Conservation (phyloP, 306 rosid genomes). For the Vicia villosa region DNA sequence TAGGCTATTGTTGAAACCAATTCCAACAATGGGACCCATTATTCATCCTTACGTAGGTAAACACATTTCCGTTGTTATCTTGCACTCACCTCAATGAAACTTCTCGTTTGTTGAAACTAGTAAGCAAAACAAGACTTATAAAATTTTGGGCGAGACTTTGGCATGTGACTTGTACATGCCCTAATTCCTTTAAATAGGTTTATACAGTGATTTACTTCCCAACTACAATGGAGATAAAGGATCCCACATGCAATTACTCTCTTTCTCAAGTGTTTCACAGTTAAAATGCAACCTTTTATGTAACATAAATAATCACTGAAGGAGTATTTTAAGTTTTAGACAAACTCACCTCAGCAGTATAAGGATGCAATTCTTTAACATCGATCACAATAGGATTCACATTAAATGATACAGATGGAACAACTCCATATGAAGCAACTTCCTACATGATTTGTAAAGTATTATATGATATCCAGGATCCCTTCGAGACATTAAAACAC, state of each 20-base stretch:
- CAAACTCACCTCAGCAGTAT: conserved; percentile 78
- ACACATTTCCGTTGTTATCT: conserved; percentile 24
- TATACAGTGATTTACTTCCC: not conserved
- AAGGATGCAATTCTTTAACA: conserved; percentile 61
- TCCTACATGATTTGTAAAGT: conserved; percentile 57
- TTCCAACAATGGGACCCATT: conserved; percentile 15
- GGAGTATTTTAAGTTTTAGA: conserved; percentile 25
- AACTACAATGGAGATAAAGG: conserved; percentile 27
- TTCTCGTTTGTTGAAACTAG: not conserved
- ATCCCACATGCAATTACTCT: conserved; percentile 24
- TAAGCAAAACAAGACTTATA: conserved; percentile 8
- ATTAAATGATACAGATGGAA: conserved; percentile 77
- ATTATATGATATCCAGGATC: conserved; percentile 34
- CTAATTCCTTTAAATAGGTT: conserved; percentile 11
- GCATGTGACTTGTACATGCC: conserved; percentile 3
- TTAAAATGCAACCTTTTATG: conserved; percentile 28
- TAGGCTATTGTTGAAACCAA: conserved; percentile 6
- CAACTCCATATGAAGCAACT: conserved; percentile 89
- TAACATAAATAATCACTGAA: conserved; percentile 23
- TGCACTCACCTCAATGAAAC: not conserved
- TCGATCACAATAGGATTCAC: conserved; percentile 71
- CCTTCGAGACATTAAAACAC: conserved; percentile 20
- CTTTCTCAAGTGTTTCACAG: conserved; percentile 23
- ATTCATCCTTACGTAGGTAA: conserved; percentile 21
- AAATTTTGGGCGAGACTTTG: conserved; percentile 9